Evolutionary conservation across 176 grass and related monocot genomes (phyloP).

Genomic region (Typha latifolia): DNA sequence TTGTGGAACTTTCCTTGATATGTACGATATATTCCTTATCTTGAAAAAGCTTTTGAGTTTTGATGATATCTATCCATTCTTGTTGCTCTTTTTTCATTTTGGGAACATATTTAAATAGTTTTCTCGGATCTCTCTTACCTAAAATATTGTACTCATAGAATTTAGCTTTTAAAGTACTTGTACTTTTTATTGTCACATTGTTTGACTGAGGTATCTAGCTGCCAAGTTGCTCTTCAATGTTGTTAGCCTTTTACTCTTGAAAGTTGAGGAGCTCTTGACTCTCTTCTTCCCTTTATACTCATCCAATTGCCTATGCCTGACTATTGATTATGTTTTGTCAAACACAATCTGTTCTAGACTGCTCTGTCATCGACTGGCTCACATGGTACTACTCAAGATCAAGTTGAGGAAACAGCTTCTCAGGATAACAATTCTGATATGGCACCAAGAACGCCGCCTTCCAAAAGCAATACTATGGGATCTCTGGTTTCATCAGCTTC

Average conservation of each 20-base stretch:
- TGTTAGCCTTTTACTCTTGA: background rate
- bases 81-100: too few species aligned
- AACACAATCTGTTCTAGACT: slow-evolving; percentile 26
- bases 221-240: background rate
- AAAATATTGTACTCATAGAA: background rate
- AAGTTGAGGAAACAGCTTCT: slow-evolving; percentile 48
- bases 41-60: too few species aligned
- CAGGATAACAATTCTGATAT: slow-evolving; percentile 61
- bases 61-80: too few species aligned
- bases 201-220: background rate
- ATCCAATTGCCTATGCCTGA: background rate
- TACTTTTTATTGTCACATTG: background rate
- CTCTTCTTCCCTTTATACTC: background rate
- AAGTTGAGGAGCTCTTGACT: background rate
- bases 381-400: slow-evolving; percentile 52
- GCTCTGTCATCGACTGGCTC: slow-evolving; percentile 36
- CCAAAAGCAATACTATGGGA: slow-evolving; percentile 47
- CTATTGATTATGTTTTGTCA: background rate
- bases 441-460: slow-evolving; percentile 51
- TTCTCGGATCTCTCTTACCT: too few species aligned
- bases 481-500: slow-evolving; percentile 29
- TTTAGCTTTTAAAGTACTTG: background rate
- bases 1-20: too few species aligned
- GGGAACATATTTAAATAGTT: too few species aligned
- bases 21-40: too few species aligned